These are phyloP conservation scores for Chaetomium fimeti DNA, from an alignment of 495 filamentous ascomycete genomes.

Conservation along the genomic window DNA sequence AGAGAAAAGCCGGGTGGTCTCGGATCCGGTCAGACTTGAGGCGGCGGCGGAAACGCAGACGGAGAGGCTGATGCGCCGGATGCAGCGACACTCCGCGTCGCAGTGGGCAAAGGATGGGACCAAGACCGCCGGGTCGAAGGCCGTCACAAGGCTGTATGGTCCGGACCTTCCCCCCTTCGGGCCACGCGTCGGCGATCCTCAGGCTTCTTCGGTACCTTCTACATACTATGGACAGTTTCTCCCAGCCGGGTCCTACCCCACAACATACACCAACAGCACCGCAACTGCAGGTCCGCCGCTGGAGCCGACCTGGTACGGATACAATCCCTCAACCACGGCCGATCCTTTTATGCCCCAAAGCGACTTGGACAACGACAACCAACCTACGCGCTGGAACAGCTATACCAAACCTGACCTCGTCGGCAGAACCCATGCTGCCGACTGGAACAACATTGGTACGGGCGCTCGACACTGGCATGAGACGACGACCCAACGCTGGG, in stretches of 20 bases:
- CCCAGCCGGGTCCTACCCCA: too few species aligned
- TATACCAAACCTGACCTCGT: neutral
- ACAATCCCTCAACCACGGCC: neutral
- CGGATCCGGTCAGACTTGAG: neutral
- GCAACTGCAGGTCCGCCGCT: neutral
- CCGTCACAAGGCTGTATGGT: neutral
- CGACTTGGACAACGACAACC: neutral
- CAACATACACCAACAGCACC: neutral
- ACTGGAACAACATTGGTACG: neutral
- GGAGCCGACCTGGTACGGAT: neutral
- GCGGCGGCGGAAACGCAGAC: neutral
- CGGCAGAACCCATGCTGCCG: neutral
- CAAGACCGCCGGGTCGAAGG: neutral
- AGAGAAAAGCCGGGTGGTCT: neutral
- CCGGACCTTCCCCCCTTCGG: neutral
- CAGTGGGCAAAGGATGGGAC: neutral
- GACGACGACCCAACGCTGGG: constrained; percentile 9
- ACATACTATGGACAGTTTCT: neutral
- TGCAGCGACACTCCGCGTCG: neutral
- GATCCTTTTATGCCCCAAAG: too few species aligned
- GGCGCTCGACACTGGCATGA: neutral
- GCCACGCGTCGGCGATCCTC: too few species aligned
- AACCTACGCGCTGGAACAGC: neutral
- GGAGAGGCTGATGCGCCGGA: neutral
- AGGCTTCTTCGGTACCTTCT: neutral